Base-by-base conservation (phyloP, 768 basidiomycete genomes). In the Grammothele lineata region DNA sequence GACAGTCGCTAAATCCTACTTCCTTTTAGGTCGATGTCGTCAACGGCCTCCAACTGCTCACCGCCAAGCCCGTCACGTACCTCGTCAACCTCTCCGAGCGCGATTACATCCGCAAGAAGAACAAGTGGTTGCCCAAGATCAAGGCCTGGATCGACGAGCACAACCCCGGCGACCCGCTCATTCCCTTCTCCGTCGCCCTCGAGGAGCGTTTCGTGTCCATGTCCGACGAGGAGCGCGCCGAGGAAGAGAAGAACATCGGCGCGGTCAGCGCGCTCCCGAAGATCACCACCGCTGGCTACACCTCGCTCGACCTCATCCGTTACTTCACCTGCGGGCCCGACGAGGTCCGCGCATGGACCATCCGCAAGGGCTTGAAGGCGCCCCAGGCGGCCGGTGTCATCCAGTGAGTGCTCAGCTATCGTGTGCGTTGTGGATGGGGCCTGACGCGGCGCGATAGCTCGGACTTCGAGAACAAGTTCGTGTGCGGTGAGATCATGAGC, bases 61-160 rank as follows among this genome's bases (percentile, higher is more conserved):
- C 95, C 15, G 94, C 96, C 44, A 97, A 97, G 65, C 90, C 95
- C 26, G 91, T 98, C 51, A 96, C 88, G 41, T 99, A 99, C 71
- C 86, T 99, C 40, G 93, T 97, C 70, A 99, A 99, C 70, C 72
- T 99, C 38, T 92, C 88, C 49, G 94, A 98, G 67, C 80, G 81
- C 55, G 96, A 99, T 65, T 99, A 89, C 60, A 70, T 90, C 50
- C 85, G 96, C 54, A 98, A 97, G 70, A 98, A 97, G 82, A 98
- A 97, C 74, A 98, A 97, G 75, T 98, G 96, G 90, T 70, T 98
- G 25, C 79, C 93, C 17, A 96, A 95, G 73, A 98, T 98, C 76
- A 97, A 97, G 66, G 87, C 70, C 23, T 99, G 96, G 96, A 95
- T 99, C 61, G 94, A 97, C 70, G 78, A 83, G 62, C 80, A 98